Evolutionary conservation across 768 basidiomycete species (phyloP), one percentile per base, ranked within the genome.

Genomic region (Lentinula edodes): DNA sequence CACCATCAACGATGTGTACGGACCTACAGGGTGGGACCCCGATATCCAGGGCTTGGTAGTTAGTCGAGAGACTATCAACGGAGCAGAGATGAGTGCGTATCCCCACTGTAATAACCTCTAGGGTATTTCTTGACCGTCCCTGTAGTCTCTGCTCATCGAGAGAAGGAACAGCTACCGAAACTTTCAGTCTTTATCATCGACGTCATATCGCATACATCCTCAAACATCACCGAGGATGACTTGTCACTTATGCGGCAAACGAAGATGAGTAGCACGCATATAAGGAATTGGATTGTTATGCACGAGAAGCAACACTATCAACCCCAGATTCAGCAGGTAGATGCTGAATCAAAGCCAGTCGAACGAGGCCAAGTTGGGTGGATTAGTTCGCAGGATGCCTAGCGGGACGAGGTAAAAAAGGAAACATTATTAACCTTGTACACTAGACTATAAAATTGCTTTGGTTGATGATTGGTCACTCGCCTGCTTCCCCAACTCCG

Each of bases 221-320:
- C 81, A 18, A 83, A 76, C 60, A 73, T 91, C 28, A 86, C 85
- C 53, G 80, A 81, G 53, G 83, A 82, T 20, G 91, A 95, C 69
- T 81, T 83, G 16, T 84, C 86, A 60, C 73, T 81, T 69, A 72
- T 95, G 61, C 89, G 88, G 70, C 80, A 83, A 65, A 82, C 87
- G 34, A 99, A 99, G 79, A 87, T 98, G 83, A 94, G 97, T 71
- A 97, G 94, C 69, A 96, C 95, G 6, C 91, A 82, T 63, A 96
- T 99, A 65, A 80, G 97, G 46, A 80, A 89, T 65, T 96, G 95
- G 94, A 89, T 99, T 63, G 85, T 77, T 3, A n/a, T 54, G 36
- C 58, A 28, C 6, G 68, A 74, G 28, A 43, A 59, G n/a, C 20
- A 32, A 18, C 53, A 39, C 5, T n/a, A 34, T 3, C 18, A 20